Evolutionary conservation across 2,329 filamentous ascomycete species (phyloP).

Genomic region (Sclerotinia trifoliorum): DNA sequence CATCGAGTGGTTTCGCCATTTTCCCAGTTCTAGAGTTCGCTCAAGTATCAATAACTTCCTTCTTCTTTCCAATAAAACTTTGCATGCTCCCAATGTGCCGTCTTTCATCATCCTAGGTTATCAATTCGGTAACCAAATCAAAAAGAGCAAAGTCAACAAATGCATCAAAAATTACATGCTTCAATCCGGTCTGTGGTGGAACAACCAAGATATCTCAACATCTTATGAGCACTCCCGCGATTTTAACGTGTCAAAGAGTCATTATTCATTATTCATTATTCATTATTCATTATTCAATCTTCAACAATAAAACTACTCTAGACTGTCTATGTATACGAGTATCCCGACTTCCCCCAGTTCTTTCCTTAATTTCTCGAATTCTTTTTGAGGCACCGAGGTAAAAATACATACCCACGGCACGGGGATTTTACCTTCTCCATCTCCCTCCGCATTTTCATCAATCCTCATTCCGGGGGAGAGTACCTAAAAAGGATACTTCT

Average conservation of each 20-base stretch:
- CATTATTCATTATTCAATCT: not conserved
- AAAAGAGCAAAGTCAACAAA: not conserved
- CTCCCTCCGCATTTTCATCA: constrained; percentile 20
- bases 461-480: constrained; percentile 30
- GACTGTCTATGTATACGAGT: no score
- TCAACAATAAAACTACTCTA: no score
- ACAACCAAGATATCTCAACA: not conserved
- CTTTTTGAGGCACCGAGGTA: constrained; percentile 1
- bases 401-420: not conserved
- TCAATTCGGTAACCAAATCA: not conserved
- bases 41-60: not conserved
- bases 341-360: no score
- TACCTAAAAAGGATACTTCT: constrained; percentile 4
- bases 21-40: not conserved
- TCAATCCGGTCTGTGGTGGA: not conserved
- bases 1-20: not conserved
- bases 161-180: not conserved
- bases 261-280: no score
- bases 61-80: not conserved
- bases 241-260: not conserved
- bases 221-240: not conserved
- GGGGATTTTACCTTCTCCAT: constrained; percentile 27
- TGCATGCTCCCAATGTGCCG: not conserved
- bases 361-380: no score
- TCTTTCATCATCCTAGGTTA: not conserved